Base-by-base conservation (phyloP, 2,329 filamentous ascomycete species). In the Cadophora malorum region DNA sequence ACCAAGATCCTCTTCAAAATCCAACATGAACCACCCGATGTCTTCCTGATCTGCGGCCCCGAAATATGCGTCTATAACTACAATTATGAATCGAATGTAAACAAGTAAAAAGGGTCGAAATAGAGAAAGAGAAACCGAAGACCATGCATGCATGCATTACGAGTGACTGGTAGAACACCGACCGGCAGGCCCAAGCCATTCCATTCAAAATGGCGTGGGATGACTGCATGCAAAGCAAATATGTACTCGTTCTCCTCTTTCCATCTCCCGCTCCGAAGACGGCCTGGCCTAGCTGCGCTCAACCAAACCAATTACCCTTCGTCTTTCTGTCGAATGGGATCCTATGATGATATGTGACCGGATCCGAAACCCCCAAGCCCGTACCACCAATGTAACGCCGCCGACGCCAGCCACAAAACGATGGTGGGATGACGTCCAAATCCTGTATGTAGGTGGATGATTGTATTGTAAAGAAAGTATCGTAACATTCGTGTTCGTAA, bases 401-500 rank as follows among this genome's bases (percentile, higher is more conserved):
- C 73, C 71, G 53, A 69, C 69, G 68, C 69, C 66, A 64, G 66
- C 69, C 55, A 55, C 7, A 47, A 50, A 52, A 71, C 70, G 66
- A 65, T 28, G 63, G 49, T 33, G 49, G 67, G 65, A 61, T 58
- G 64, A 68, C 70, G 69, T 68, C 31, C 70, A 74, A 73, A 72
- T 71, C 69, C 66, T 73, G 71, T 69, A 71, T 72, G 66, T 49
- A 67, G 52, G 66, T 49, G 69, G 28, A 62, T 68, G 33, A 62
- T 68, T 47, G 68, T 38, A 62, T 68, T 47, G 68, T 38, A 62
- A 71, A 63, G 64, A 70, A 73, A 71, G 53, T 66, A 67, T 73
- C 72, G 58, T 74, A 35, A 69, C 64, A 49, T 63, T 74, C 73
- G 72, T 74, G 45, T 74, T 62, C 68, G 67, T 55, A 68, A 68